Evolutionary conservation across 2,329 filamentous ascomycete genomes (phyloP), one percentile per base, ranked within the genome.

Genomic region (Penicillium olsonii): DNA sequence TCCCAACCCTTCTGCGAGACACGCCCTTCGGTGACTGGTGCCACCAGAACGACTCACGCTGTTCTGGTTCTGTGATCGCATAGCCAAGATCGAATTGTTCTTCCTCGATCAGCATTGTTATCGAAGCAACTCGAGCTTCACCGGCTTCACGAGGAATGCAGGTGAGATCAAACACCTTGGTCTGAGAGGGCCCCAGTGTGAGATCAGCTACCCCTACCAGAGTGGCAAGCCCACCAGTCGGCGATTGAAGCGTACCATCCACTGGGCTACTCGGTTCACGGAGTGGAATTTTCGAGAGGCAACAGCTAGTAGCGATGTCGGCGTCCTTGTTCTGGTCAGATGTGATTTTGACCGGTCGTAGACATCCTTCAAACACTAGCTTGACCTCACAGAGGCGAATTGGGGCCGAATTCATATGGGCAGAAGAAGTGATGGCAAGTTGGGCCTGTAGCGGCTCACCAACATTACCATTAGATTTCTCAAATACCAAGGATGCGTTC

Each of bases 91-190:
- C 77, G 58, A 92, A 95, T 0, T 76, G 70, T 0, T 85, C 79
- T 12, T 81, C 83, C 22, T 82, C 75, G n/a, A 94, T 71, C 1
- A 76, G 73, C 22, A 95, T 72, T 1, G 77, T 81, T 9, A 87
- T 81, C 2, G 83, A 84, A 4, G 80, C 77, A 4, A 88, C 84
- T 40, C 79, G 83, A 1, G 87, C 84, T 48, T 89, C 82, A n/a
- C 90, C 91, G 2, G 91, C 84, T 69, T 96, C 92, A 50, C 90
- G 84, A 14, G 96, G 79, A 2, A 86, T 82, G 50, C 90, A 81
- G 8, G 79, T 81, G 60, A 96, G 78, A 59, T 88, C 83, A 54
- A 88, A 87, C 1, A 92, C 82, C 45, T 82, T 84, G 8, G 79
- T 87, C 53, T 88, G 81, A 0, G 84, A 84, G 12, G 90, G 82